phyloP scores from a whole-genome alignment of 2,329 filamentous ascomycete genomes.

The Penicillium sp. region DNA sequence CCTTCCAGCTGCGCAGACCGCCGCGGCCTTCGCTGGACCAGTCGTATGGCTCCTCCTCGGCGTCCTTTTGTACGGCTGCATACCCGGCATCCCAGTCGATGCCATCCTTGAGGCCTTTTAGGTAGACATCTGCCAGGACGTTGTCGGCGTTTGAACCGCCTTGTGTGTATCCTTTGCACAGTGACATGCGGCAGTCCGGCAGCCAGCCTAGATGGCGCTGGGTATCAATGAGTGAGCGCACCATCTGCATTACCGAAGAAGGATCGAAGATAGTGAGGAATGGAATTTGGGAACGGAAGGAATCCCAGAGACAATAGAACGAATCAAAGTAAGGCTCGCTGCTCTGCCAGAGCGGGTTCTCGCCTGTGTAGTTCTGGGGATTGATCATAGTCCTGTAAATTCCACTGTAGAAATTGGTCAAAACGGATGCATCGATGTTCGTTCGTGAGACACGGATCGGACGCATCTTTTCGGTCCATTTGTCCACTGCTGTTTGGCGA shows the following conservation, averaged over 20 bases:
- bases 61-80: conserved; percentile 66
- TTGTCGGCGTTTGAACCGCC: conserved; percentile 71
- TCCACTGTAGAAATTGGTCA: conserved; percentile 64
- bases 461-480: conserved; percentile 58
- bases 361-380: conserved; percentile 69
- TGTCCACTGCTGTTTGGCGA: conserved; percentile 50
- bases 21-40: conserved; percentile 69
- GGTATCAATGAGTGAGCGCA: conserved; percentile 67
- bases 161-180: conserved; percentile 68
- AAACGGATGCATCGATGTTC: conserved; percentile 28
- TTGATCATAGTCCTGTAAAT: conserved; percentile 68
- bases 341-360: conserved; percentile 65
- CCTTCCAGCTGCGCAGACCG: conserved; percentile 68
- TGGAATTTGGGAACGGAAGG: conserved; percentile 65
- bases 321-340: conserved; percentile 69
- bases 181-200: conserved; percentile 70
- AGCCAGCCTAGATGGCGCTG: conserved; percentile 69
- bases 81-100: conserved; percentile 68
- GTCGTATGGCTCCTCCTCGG: conserved; percentile 65
- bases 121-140: conserved; percentile 62
- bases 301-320: conserved; percentile 73
- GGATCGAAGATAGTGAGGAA: conserved; percentile 68
- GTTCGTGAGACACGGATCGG: conserved; percentile 37
- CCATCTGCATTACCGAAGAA: conserved; percentile 58
- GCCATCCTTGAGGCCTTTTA: conserved; percentile 62